Percentiles rank a stretch among this genome's conserved stretches.
Conservation (phyloP, 169 alveolate species). For the Hepatocystis sp. region DNA sequence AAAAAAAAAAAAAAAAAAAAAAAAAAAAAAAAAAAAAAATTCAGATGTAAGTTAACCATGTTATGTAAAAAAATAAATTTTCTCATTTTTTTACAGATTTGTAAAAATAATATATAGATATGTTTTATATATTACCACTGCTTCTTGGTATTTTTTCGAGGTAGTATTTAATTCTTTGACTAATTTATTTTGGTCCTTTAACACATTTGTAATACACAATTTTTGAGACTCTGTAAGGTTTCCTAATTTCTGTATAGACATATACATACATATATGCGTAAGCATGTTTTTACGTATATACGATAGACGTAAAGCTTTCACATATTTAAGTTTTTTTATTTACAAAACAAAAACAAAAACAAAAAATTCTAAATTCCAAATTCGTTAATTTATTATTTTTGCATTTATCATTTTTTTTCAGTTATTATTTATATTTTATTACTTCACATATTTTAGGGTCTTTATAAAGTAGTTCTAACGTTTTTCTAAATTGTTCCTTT, state of each 20-base stretch:
- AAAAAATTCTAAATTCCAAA: too few relatives aligned
- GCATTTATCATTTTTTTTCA: neutral
- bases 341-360: neutral
- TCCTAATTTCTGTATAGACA: slow-evolving; percentile 52
- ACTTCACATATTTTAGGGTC: slow-evolving; percentile 35
- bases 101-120: neutral
- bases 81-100: neutral
- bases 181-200: slow-evolving; percentile 43
- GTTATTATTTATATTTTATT: neutral
- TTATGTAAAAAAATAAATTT: too few relatives aligned
- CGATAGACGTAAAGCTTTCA: too few relatives aligned
- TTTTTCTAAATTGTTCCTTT: slow-evolving; percentile 33
- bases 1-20: too few relatives aligned
- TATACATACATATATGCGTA: neutral
- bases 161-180: slow-evolving; percentile 16
- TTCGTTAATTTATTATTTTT: too few relatives aligned
- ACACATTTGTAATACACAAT: slow-evolving; percentile 16
- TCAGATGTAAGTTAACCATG: too few relatives aligned
- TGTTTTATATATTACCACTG: slow-evolving; percentile 30
- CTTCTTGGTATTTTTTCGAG: slow-evolving; percentile 59
- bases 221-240: slow-evolving; percentile 29
- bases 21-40: too few relatives aligned
- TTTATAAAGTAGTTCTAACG: slow-evolving; percentile 37
- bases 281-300: neutral
- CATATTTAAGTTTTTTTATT: neutral